Conservation (phyloP, 371 early-diverging fungal species). For the Nosema muscidifuracis region DNA sequence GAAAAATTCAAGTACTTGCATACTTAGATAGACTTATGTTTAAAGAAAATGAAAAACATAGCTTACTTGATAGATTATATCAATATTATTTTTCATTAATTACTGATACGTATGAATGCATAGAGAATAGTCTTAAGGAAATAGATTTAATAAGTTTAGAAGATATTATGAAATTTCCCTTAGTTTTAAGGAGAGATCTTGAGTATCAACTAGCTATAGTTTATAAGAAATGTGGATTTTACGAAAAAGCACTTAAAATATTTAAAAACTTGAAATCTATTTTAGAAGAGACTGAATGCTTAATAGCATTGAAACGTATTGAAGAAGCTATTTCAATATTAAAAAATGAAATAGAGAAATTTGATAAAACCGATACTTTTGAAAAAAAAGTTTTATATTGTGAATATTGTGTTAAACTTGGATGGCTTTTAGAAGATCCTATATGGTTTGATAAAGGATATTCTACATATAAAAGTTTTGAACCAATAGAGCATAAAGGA, state of each 20-base stretch:
- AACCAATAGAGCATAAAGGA: conserved; percentile 41
- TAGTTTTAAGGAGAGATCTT: conserved; percentile 31
- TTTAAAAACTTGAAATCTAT: not conserved
- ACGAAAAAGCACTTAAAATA: conserved; percentile 9
- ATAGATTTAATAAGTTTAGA: not conserved
- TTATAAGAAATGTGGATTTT: not conserved
- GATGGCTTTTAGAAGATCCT: conserved; percentile 15
- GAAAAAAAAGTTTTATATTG: conserved; percentile 14
- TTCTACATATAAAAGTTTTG: conserved; percentile 9
- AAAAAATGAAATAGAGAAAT: not conserved
- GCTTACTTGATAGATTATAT: not conserved
- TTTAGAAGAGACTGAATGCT: conserved; percentile 34
- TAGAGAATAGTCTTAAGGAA: not conserved
- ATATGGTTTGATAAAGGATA: conserved; percentile 34
- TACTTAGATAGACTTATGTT: conserved; percentile 43
- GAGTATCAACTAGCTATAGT: conserved; percentile 1
- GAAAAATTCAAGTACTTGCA: conserved; percentile 26
- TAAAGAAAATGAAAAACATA: conserved; percentile 22
- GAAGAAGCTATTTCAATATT: conserved; percentile 27
- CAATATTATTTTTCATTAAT: conserved; percentile 7
- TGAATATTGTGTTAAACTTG: conserved; percentile 37
- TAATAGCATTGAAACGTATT: conserved; percentile 20
- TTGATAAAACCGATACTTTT: not conserved
- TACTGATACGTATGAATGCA: not conserved
- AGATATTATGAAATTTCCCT: conserved; percentile 19